Evolutionary conservation across 2,329 filamentous ascomycete genomes (phyloP), one percentile per base, ranked within the genome.

Genomic region (Sporothrix dimorphospora): DNA sequence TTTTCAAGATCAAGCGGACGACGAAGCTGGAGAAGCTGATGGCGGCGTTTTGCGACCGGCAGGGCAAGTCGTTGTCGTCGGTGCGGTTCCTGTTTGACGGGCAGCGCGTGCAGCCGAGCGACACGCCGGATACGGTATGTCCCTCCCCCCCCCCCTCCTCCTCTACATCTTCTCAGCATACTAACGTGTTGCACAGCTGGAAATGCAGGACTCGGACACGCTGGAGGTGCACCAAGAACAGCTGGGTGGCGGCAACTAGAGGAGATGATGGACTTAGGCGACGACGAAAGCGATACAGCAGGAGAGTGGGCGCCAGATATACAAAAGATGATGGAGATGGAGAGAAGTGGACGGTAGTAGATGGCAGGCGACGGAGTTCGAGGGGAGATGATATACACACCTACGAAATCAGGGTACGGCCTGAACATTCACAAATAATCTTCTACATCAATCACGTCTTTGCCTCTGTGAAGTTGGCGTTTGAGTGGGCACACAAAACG

Each of bases 1-100:
- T 98, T 83, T 99, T 99, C 87, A 99, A 99, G 87, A 99, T 99
- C 85, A 99, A 99, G 91, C 90, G 94, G 49, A 94, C 92, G 27
- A 99, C 96, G 0, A 93, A 94, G 81, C 89, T 99, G 1, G 96
- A 97, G 84, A 99, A 99, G 86, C 87, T 99, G 71, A 99, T 99
- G 96, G 92, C 94, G 74, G 96, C 96, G 24, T 99, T 98, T 82
- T 99, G 96, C 82, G 95, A 98, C 77, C 90, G 96, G 30, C 94
- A 98, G 81, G 96, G 96, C 78, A 98, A 98, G 86, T 89, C 91
- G 45, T 84, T 91, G 7, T 89, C 86, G 45, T 95, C 93, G 5
- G 95, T 98, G 63, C 91, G 96, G 40, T 99, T 99, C 82, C 86
- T 99, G 1, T 98, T 98, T 78, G 96, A 99, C 77, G 96, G 96